Base-by-base conservation (phyloP, 352 stramenopile species). In the Pythium insidiosum region DNA sequence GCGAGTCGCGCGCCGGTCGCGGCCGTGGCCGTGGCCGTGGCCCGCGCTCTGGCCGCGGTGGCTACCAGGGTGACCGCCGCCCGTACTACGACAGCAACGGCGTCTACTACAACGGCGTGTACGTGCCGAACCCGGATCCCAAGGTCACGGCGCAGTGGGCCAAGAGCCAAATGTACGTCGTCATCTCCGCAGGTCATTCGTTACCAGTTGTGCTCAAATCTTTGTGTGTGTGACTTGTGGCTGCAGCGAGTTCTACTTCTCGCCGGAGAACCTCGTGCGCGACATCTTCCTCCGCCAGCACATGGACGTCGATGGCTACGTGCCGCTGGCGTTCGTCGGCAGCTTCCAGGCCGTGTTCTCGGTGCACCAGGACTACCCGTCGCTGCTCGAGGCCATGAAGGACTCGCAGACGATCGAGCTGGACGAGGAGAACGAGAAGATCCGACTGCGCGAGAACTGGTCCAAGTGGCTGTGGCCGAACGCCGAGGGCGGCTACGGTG, bases 401-500 rank as follows among this genome's bases (percentile, higher is more conserved):
- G 20, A 61, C 11, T 90, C 75, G 20, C 56, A 78, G 35, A 56
- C 56, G 4, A 43, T 94, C 3, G 76, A 96, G 58, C 53, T 95
- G 29, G 85, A 96, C 57, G 73, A 83, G 23, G 60, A 71, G 55
- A 96, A 96, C 63, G 85, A 95, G 56, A 96, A 89, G 63, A 87
- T 96, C 31, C 80, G 85, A 38, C 63, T 93, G 52, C 80, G 78
- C 33, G 50, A 89, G 16, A 81, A 68, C 45, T 96, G 85, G 85
- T 51, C 90, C 43, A 75, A 82, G 68, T 96, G 85, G 85, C 67
- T 96, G 35, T 93, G 86, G 68, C 85, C 85, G 6, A 94, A 95
- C 50, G 67, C 62, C 26, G 69, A 90, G n/a, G 85, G 85, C 52
- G 68, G 73, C 43, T 88, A 80, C 53, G 85, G 85, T 23, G 78